Percentiles rank a stretch among this genome's conserved stretches.
Evolutionary conservation across 2,329 filamentous ascomycete species (phyloP).

Genomic region (Aspergillus tubingensis): DNA sequence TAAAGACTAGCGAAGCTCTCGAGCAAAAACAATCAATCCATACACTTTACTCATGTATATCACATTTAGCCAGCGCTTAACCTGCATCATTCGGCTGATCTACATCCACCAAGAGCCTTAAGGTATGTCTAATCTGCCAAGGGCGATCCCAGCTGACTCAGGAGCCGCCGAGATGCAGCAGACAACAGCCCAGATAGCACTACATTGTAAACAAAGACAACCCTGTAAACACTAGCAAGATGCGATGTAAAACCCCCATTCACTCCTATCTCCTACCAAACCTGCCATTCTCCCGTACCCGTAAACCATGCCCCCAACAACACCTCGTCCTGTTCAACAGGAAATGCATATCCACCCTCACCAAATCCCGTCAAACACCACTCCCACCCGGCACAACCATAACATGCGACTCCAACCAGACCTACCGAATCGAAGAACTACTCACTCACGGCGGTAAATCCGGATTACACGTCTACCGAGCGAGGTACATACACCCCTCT

Average conservation of each 20-base stretch:
- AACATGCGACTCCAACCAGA: conserved; percentile 4
- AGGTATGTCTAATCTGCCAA: neutral
- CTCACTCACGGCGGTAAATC: conserved; percentile 6
- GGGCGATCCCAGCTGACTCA: neutral
- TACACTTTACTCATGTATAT: too few species aligned
- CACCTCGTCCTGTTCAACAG: neutral
- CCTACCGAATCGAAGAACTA: conserved; percentile 6
- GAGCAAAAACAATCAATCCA: too few species aligned
- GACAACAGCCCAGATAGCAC: neutral
- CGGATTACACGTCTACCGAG: conserved; percentile 10
- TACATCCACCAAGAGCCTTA: too few species aligned
- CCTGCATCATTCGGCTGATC: too few species aligned
- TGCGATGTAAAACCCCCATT: too few species aligned
- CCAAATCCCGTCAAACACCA: neutral
- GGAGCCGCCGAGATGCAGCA: neutral
- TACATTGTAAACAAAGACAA: too few species aligned
- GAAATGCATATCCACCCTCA: neutral
- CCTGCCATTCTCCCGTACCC: too few species aligned
- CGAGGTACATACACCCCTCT: neutral
- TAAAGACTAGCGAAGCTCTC: too few species aligned
- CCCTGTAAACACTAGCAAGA: too few species aligned
- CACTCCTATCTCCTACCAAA: neutral
- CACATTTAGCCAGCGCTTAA: too few species aligned
- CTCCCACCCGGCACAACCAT: neutral
- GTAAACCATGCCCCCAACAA: neutral